A percentile compares a stretch with the other conserved stretches of the same genome.
Conservation (phyloP, 1,284 basidiomycete species). For the Leccinum fallax region DNA sequence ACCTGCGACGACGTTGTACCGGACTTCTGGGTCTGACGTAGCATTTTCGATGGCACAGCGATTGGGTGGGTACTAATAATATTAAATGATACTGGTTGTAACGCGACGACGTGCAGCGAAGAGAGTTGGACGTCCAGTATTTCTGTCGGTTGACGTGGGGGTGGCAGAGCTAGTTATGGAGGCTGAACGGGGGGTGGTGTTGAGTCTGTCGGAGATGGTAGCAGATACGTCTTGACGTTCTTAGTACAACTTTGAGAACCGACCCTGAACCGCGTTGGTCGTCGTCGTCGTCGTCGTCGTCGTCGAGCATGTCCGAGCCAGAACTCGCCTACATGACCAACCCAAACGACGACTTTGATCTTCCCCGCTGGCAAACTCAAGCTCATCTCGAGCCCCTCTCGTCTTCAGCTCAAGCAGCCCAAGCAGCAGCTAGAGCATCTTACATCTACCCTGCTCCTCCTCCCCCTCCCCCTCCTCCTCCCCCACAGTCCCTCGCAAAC, state of each 20-base stretch:
- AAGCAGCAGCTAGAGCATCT: constrained; percentile 52
- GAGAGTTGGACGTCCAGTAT: constrained; percentile 66
- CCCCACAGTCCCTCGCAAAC: constrained; percentile 25
- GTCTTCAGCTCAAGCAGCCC: constrained; percentile 61
- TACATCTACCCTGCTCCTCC: constrained; percentile 48
- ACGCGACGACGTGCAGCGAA: constrained; percentile 45
- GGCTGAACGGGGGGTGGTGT: constrained; percentile 51
- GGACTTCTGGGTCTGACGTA: constrained; percentile 63
- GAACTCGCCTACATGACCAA: constrained; percentile 56
- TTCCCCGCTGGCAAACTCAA: constrained; percentile 80
- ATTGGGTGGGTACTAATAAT: constrained; percentile 58
- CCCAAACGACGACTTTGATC: constrained; percentile 66
- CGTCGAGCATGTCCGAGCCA: constrained; percentile 48
- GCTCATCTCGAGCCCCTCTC: constrained; percentile 59
- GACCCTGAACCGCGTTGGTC: constrained; percentile 34
- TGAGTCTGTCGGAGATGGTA: neutral
- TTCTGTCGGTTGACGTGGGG: constrained; percentile 68
- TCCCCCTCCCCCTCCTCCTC: constrained; percentile 40
- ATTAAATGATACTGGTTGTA: neutral
- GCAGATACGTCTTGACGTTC: neutral
- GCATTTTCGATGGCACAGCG: constrained; percentile 77
- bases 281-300: constrained; percentile 24
- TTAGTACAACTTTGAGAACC: constrained; percentile 25
- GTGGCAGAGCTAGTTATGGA: constrained; percentile 50
- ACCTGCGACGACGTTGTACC: constrained; percentile 68